Evolutionary conservation across 768 basidiomycete genomes (phyloP), one percentile per base, ranked within the genome.

Genomic region (Boletus fagicola): DNA sequence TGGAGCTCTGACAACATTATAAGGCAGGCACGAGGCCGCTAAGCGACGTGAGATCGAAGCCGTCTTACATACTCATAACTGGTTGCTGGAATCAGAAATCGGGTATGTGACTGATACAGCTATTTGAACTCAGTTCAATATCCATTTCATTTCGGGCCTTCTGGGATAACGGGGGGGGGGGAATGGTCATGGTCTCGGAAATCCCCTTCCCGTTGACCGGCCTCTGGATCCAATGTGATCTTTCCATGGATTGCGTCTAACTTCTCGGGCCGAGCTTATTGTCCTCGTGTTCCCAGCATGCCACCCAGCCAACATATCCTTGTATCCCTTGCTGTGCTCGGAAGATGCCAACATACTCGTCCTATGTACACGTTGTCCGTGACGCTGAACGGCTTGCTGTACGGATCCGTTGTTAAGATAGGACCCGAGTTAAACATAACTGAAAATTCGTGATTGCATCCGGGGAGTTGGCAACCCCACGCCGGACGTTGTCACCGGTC

Each of bases 21-120:
- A 72, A 60, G 70, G 71, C 61, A 68, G 57, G 26, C 71, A 72
- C 72, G 71, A 72, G 71, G 71, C 71, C 52, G 55, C 54, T 68
- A 72, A 68, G 65, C 66, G 72, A 72, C 62, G 70, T 66, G 72
- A 66, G 70, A 70, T 68, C 56, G 61, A 64, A 64, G 54, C 49
- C 49, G 46, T 2, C 9, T 66, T 61, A 65, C 63, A 62, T 64
- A 64, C 59, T 49, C n/a, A 36, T 49, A 39, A 48, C 42, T 33
- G 28, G 48, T 47, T 38, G 12, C 45, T 22, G 22, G 4, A 36
- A 63, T 65, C 62, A 59, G 53, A 54, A 57, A 62, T 57, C 62
- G 51, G 51, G 22, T 51, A 39, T 36, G 42, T 57, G 53, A 54
- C 57, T 35, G 63, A 68, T 65, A 61, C 58, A 52, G 38, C 3